phyloP scores from a whole-genome alignment of 768 basidiomycete species.

The Hericium rajendrae region DNA sequence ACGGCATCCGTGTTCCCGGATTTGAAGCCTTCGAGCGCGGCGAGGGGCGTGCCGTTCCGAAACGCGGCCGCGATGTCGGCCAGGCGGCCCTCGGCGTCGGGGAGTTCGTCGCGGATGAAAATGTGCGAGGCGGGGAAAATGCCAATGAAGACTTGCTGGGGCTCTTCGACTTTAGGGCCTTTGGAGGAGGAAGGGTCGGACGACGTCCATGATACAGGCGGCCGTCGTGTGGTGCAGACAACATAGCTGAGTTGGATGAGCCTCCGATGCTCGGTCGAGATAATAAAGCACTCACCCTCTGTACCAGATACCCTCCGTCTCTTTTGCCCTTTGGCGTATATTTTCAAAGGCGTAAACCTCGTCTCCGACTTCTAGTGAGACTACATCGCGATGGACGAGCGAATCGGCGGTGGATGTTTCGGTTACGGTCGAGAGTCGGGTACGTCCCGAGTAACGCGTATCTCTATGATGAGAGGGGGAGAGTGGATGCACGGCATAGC shows the following conservation, averaged over 20 bases:
- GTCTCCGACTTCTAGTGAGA: constrained; percentile 87
- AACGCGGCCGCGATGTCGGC: constrained; percentile 57
- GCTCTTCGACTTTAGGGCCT: constrained; percentile 58
- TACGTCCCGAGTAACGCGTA: constrained; percentile 51
- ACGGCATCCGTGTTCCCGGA: constrained; percentile 43
- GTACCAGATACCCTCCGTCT: constrained; percentile 82
- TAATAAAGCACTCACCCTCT: constrained; percentile 61
- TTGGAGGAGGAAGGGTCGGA: constrained; percentile 49
- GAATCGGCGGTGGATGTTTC: constrained; percentile 53
- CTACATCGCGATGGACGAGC: constrained; percentile 61
- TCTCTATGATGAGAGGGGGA: constrained; percentile 66
- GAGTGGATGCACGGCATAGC: constrained; percentile 82
- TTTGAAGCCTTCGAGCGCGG: constrained; percentile 35
- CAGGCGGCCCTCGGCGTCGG: constrained; percentile 81
- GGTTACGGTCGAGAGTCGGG: constrained; percentile 52
- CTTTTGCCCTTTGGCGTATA: constrained; percentile 64
- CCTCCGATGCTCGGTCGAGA: neutral
- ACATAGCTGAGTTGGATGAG: constrained; percentile 52
- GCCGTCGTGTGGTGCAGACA: constrained; percentile 70
- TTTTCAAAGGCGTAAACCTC: constrained; percentile 97
- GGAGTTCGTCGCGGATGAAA: constrained; percentile 74
- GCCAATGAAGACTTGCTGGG: constrained; percentile 85
- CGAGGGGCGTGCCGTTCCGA: constrained; percentile 26
- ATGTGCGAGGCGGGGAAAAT: constrained; percentile 91
- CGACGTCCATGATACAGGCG: constrained; percentile 55